Conservation (phyloP, 768 basidiomycete species). For the Hygrocybe punicea region DNA sequence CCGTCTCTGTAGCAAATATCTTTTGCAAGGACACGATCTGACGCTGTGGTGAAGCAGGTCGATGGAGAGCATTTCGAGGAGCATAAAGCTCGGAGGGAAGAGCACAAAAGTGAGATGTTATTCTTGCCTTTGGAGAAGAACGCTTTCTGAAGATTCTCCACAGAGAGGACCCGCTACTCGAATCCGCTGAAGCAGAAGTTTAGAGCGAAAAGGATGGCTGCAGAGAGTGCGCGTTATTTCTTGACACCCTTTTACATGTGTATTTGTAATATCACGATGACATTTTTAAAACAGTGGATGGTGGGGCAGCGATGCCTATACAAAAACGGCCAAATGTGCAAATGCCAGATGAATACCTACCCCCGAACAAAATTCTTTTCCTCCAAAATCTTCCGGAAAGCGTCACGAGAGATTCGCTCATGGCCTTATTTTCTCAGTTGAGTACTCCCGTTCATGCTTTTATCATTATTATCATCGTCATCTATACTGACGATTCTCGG, state of each 20-base stretch:
- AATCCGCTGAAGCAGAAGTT: conserved; percentile 90
- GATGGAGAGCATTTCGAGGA: conserved; percentile 65
- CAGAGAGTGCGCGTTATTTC: conserved; percentile 56
- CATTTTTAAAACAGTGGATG: conserved; percentile 51
- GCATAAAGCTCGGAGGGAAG: conserved; percentile 70
- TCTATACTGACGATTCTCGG: neutral
- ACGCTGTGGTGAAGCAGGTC: conserved; percentile 79
- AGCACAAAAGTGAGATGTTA: conserved; percentile 73
- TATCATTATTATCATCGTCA: conserved; percentile 2
- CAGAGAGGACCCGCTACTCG: conserved; percentile 78
- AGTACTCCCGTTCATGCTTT: conserved; percentile 25
- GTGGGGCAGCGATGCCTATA: conserved; percentile 59
- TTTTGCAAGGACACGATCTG: conserved; percentile 85
- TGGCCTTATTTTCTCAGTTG: conserved; percentile 87
- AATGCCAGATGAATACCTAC: conserved; percentile 99
- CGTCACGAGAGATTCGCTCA: conserved; percentile 89
- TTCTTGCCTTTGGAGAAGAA: neutral
- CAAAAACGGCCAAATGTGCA: conserved; percentile 82
- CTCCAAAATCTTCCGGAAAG: conserved; percentile 92
- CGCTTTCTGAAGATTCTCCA: neutral
- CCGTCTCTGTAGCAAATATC: conserved; percentile 74
- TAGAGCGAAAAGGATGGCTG: conserved; percentile 73
- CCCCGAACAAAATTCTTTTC: conserved; percentile 98
- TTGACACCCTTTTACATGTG: too few species aligned
- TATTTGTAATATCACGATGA: too few species aligned